Conservation (phyloP, 768 basidiomycete species). For the Psilocybe subaeruginosa region DNA sequence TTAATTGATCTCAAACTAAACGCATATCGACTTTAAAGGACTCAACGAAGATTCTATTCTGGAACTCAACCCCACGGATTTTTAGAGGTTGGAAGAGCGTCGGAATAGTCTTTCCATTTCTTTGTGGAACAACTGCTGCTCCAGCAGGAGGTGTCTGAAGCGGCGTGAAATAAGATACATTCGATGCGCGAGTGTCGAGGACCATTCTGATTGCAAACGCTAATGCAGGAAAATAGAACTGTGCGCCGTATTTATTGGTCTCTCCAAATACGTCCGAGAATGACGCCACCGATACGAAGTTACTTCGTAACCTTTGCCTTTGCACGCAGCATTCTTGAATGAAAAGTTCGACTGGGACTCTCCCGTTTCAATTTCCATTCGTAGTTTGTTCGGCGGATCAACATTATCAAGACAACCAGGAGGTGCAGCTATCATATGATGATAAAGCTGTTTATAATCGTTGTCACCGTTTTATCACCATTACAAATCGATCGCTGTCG, state of each 20-base stretch:
- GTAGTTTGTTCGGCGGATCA: too few species aligned
- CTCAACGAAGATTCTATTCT: constrained; percentile 52
- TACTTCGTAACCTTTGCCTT: too few species aligned
- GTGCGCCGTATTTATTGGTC: background rate
- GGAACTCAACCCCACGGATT: constrained; percentile 54
- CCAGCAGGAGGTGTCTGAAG: constrained; percentile 47
- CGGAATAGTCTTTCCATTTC: constrained; percentile 35
- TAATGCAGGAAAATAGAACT: background rate
- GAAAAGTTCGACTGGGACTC: too few species aligned
- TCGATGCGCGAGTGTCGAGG: constrained; percentile 45
- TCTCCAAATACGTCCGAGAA: background rate
- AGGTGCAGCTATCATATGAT: too few species aligned
- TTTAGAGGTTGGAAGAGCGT: constrained; percentile 53
- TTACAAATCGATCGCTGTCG: too few species aligned
- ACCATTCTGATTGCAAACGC: background rate
- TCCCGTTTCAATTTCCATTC: too few species aligned
- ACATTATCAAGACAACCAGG: too few species aligned
- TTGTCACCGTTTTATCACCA: too few species aligned
- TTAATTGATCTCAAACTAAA: background rate
- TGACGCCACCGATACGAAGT: too few species aligned
- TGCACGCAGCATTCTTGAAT: too few species aligned
- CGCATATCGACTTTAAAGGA: constrained; percentile 17
- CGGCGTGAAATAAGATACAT: constrained; percentile 49
- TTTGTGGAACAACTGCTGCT: constrained; percentile 42
- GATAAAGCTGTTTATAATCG: too few species aligned